Evolutionary conservation across 129 eudicot species (phyloP).

Genomic region (Flaveria robusta): DNA sequence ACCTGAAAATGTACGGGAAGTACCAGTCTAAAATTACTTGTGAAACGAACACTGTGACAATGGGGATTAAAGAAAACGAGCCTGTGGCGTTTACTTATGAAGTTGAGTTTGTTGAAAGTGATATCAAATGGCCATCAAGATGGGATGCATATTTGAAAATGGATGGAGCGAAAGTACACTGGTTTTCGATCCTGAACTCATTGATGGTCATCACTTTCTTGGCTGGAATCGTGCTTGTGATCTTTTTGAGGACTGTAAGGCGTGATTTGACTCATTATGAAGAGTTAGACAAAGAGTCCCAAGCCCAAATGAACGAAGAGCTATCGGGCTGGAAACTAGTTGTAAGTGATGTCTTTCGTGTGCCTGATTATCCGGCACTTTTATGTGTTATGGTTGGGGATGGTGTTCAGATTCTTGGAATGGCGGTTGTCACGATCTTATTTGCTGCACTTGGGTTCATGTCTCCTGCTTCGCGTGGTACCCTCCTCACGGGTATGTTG

Average conservation of each 20-base stretch:
- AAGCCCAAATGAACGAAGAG: slow-evolving; percentile 92
- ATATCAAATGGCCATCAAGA: slow-evolving; percentile 90
- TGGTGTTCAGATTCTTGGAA: slow-evolving; percentile 85
- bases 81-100: slow-evolving; percentile 70
- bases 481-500: slow-evolving; percentile 73
- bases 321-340: slow-evolving; percentile 92
- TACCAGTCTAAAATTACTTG: slow-evolving; percentile 56
- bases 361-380: slow-evolving; percentile 62
- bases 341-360: slow-evolving; percentile 81
- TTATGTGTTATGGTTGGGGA: slow-evolving; percentile 91
- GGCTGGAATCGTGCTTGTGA: slow-evolving; percentile 83
- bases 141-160: slow-evolving; percentile 91
- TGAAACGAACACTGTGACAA: slow-evolving; percentile 65
- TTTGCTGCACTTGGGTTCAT: slow-evolving; percentile 89
- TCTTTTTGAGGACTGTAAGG: slow-evolving; percentile 72
- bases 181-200: slow-evolving; percentile 85
- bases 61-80: slow-evolving; percentile 63
- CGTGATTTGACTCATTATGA: slow-evolving; percentile 78
- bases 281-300: slow-evolving; percentile 83
- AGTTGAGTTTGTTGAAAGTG: slow-evolving; percentile 72
- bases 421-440: slow-evolving; percentile 81
- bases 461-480: slow-evolving; percentile 87
- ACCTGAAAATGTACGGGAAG: slow-evolving; percentile 61
- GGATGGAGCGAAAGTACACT: slow-evolving; percentile 94
- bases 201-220: slow-evolving; percentile 82